phyloP scores from a whole-genome alignment of 176 grass and related monocot genomes.

The Aegilops longissima region DNA sequence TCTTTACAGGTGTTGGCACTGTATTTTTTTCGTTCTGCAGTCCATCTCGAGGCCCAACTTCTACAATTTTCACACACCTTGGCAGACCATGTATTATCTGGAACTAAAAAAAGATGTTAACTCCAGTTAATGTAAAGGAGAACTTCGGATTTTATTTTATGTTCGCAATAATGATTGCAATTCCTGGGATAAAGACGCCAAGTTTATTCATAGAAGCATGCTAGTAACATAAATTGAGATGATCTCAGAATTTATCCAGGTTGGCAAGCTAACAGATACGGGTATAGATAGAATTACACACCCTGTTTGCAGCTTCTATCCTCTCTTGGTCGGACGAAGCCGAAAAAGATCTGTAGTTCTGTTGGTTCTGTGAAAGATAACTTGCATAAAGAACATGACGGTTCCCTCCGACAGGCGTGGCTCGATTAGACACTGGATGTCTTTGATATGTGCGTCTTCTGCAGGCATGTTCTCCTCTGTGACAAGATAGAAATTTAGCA shows the following conservation, averaged over 20 bases:
- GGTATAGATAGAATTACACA: slow-evolving; percentile 21
- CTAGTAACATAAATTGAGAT: slow-evolving; percentile 4
- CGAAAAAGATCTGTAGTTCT: slow-evolving; percentile 45
- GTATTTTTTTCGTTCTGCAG: slow-evolving; percentile 81
- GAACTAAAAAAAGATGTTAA: slow-evolving; percentile 1
- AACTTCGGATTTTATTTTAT: too few species aligned
- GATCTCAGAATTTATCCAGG: background rate
- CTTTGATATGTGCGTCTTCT: slow-evolving; percentile 30
- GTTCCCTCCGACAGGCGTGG: slow-evolving; percentile 4
- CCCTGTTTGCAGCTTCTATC: slow-evolving; percentile 37
- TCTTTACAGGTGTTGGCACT: slow-evolving; percentile 73
- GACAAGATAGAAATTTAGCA: slow-evolving; percentile 3
- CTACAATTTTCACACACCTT: slow-evolving; percentile 77
- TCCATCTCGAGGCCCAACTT: slow-evolving; percentile 93
- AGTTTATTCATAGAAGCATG: background rate
- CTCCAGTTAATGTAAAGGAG: background rate
- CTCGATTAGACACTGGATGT: background rate
- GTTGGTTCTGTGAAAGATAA: slow-evolving; percentile 23
- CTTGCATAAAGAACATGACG: background rate
- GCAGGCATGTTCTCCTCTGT: slow-evolving; percentile 38
- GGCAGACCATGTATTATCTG: slow-evolving; percentile 61
- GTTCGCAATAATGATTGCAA: background rate
- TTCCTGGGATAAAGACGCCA: background rate
- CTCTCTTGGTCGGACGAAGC: slow-evolving; percentile 24
- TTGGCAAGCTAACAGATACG: background rate